Evolutionary conservation across 1,284 basidiomycete genomes (phyloP).

Genomic region (Leccinum pallidistipes): DNA sequence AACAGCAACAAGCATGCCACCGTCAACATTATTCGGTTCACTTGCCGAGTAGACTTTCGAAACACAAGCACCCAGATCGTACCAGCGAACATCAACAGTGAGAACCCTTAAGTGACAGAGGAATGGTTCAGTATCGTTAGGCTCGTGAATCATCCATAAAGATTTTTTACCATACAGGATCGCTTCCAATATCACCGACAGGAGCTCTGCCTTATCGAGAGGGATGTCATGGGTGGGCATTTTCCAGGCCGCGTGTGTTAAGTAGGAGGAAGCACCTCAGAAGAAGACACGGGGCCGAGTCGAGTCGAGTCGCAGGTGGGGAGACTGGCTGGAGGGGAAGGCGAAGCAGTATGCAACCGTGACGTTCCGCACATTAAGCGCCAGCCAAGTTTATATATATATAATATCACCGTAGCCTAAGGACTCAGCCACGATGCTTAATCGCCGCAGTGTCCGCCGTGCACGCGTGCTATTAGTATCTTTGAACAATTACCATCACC

Average conservation of each 20-base stretch:
- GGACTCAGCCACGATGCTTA: background rate
- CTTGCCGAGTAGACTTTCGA: background rate
- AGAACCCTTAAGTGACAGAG: conserved; percentile 11
- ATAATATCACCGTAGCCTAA: background rate
- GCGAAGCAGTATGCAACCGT: background rate
- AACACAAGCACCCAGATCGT: conserved; percentile 17
- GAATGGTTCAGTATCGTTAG: background rate
- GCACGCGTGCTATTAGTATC: background rate
- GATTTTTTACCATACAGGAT: conserved; percentile 22
- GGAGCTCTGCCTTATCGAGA: conserved; percentile 23
- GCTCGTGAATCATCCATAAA: background rate
- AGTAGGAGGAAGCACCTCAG: background rate
- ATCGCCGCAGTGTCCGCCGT: background rate
- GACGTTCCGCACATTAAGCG: background rate
- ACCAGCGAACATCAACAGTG: conserved; percentile 23
- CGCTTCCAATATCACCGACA: conserved; percentile 21
- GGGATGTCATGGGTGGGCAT: conserved; percentile 7
- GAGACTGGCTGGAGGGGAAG: no score
- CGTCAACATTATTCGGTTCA: conserved; percentile 15
- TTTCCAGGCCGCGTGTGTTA: background rate
- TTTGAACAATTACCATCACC: background rate
- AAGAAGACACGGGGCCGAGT: background rate
- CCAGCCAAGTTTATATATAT: background rate
- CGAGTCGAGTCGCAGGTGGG: background rate
- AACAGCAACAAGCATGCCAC: conserved; percentile 18